Base-by-base conservation (phyloP, 2,329 filamentous ascomycete genomes). In the Chaetomium strumarium region DNA sequence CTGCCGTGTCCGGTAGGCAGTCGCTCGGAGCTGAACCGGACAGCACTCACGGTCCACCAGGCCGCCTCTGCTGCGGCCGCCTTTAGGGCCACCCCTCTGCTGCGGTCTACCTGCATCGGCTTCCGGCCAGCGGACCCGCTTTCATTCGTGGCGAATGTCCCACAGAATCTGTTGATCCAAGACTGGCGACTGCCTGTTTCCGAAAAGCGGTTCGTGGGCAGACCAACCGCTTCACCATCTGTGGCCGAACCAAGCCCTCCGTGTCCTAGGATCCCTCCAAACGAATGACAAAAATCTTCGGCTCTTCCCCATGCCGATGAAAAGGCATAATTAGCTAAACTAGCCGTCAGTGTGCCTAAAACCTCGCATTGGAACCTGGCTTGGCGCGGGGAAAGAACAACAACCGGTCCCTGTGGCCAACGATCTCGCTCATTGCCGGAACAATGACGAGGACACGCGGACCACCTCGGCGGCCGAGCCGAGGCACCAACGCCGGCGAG, bases 121-220 rank as follows among this genome's bases (percentile, higher is more conserved):
- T 17, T 49, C 45, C 55, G 37, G 29, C 50, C 17, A 47, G 45
- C 55, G 42, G 57, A 48, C 55, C 54, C 52, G 57, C 55, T 59
- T 46, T 57, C 52, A 57, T 55, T 57, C 48, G 57, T 48, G 41
- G 50, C 34, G 33, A 49, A 46, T 44, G 51, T 55, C 55, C 57
- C 52, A 57, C 50, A 53, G 40, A 47, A 42, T 48, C 49, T 48
- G 40, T 52, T 52, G 42, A 43, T 49, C 42, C 46, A 46, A 24
- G 24, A 42, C 24, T 24, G 46, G 34, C 49, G 45, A 39, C 45
- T 52, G 49, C 24, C 46, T 50, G 49, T 42, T 42, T 42, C 33
- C 49, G 49, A 29, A 20, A 19, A 12, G 42, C 20, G n/a, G 38
- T 29, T 46, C 38, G 46, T 37, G 13, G 34, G 13, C n/a, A 30